These are phyloP conservation scores for Aspergillus oerlinghausenensis DNA, from an alignment of 2,329 filamentous ascomycete genomes.

Conservation along the genomic window DNA sequence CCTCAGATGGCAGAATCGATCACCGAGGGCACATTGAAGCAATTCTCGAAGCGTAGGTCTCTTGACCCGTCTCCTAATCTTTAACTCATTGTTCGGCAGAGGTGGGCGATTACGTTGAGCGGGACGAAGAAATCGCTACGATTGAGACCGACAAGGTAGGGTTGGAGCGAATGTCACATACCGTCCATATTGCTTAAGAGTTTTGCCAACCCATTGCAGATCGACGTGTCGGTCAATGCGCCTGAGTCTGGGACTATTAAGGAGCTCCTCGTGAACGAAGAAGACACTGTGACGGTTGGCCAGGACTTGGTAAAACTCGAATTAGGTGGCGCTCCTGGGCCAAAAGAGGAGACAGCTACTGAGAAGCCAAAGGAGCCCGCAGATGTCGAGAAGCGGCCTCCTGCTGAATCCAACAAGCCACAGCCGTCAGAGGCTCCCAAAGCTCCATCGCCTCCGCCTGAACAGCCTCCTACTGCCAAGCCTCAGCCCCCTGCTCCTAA, in stretches of 20 bases:
- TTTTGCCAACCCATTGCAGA: conserved; percentile 49
- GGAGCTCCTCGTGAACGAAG: conserved; percentile 85
- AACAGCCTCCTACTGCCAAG: conserved; percentile 39
- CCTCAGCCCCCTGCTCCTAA: conserved; percentile 19
- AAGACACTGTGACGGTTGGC: conserved; percentile 91
- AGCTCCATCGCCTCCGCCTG: conserved; percentile 18
- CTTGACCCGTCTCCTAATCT: conserved; percentile 15
- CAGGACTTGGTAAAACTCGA: conserved; percentile 88
- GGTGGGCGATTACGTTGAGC: conserved; percentile 88
- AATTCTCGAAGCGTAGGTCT: conserved; percentile 72
- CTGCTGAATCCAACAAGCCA: conserved; percentile 25
- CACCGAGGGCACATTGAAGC: conserved; percentile 92
- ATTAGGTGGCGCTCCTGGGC: conserved; percentile 61
- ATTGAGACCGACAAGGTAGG: conserved; percentile 97
- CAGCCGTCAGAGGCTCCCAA: conserved; percentile 31
- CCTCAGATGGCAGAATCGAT: conserved; percentile 99
- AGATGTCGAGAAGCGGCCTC: conserved; percentile 42
- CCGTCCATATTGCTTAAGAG: neutral
- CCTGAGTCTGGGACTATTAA: conserved; percentile 86
- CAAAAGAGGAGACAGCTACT: conserved; percentile 52
- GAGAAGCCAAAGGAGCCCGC: conserved; percentile 59
- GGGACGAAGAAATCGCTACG: conserved; percentile 95
- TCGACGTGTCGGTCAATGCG: conserved; percentile 94
- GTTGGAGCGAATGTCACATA: neutral
- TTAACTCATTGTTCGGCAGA: conserved; percentile 43